Evolutionary conservation across 805 yeast genomes (phyloP).

Genomic region (Jamesozyma piceae): DNA sequence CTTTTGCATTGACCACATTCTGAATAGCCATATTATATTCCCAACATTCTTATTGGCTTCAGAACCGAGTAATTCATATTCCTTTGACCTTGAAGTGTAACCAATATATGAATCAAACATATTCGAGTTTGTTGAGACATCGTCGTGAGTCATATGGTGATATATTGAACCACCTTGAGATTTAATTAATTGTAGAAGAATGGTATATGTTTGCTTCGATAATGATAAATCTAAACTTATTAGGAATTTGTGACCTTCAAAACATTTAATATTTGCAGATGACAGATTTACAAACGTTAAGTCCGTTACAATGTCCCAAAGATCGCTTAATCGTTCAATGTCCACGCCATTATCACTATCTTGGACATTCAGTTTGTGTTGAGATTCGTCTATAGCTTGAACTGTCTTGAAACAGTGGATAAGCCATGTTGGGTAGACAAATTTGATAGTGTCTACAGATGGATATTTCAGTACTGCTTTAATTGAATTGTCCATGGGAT

Average conservation of each 20-base stretch:
- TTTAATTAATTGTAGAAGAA: conserved; percentile 39
- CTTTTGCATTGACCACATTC: conserved; percentile 45
- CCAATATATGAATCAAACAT: conserved; percentile 48
- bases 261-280: conserved; percentile 1
- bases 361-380: conserved; percentile 22
- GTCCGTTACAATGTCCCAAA: conserved; percentile 10
- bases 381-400: conserved; percentile 46
- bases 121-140: conserved; percentile 16
- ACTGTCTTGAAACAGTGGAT: conserved; percentile 54
- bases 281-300: conserved; percentile 2
- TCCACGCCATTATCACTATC: conserved; percentile 5
- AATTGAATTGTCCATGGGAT: conserved; percentile 49
- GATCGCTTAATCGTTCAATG: conserved; percentile 10
- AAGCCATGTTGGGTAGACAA: conserved; percentile 75
- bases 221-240: conserved; percentile 48
- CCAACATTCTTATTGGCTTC: conserved; percentile 39
- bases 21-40: conserved; percentile 66
- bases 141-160: conserved; percentile 13
- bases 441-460: conserved; percentile 36
- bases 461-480: conserved; percentile 40
- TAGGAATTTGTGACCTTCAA: conserved; percentile 40
- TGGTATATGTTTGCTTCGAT: conserved; percentile 34
- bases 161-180: conserved; percentile 47
- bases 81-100: conserved; percentile 48
- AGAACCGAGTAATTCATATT: conserved; percentile 39